Evolutionary conservation across 225 moss, liverwort and hornwort species (phyloP), one percentile per base, ranked within the genome.

Genomic region (Pleurozium schreberi): DNA sequence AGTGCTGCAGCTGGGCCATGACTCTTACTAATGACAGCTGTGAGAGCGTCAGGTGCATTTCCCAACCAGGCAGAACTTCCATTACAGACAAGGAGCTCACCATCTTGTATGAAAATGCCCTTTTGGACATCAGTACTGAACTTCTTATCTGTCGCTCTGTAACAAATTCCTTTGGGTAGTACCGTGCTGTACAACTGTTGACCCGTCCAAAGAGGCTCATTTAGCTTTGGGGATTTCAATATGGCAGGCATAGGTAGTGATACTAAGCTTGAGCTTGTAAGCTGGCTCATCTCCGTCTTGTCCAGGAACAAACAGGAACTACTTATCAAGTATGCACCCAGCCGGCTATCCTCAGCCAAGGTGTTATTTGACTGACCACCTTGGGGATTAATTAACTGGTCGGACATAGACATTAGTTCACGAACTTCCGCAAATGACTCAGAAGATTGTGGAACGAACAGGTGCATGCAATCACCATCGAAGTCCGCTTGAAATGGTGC

Each of bases 401-500:
- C 91, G 40, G 95, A 92, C 75, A 97, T 81, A 69, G 90, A 93
- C 94, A 99, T 93, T 43, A 99, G 91, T 91, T 93, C 92, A 50
- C 90, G 94, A 88, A 95, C 89, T 92, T 99, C 99, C 66, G 96
- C 97, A 89, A 69, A 91, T 69, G 93, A 85, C 88, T 97, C 97
- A 76, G 92, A 92, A 89, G 96, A 95, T 87, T 99, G 99, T 80
- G 99, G 99, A 82, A 97, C 95, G 75, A 89, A 97, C 53, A 98
- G 84, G 82, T 97, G 96, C 86, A 97, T 88, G 83, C 92, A 91
- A 85, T 99, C 99, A 70, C 99, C 99, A 85, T 99, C 97, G 86
- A 99, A 96, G 86, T 97, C 97, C 62, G 97, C 97, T 91, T 95
- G 95, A 84, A 99, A 94, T 77, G 97, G 93, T 85, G 96, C 86